A percentile compares a stretch with the other conserved stretches of the same genome.
These are phyloP conservation scores for Aspergillus sp. DNA, from an alignment of 2,329 filamentous ascomycete species.

Conservation along the genomic window DNA sequence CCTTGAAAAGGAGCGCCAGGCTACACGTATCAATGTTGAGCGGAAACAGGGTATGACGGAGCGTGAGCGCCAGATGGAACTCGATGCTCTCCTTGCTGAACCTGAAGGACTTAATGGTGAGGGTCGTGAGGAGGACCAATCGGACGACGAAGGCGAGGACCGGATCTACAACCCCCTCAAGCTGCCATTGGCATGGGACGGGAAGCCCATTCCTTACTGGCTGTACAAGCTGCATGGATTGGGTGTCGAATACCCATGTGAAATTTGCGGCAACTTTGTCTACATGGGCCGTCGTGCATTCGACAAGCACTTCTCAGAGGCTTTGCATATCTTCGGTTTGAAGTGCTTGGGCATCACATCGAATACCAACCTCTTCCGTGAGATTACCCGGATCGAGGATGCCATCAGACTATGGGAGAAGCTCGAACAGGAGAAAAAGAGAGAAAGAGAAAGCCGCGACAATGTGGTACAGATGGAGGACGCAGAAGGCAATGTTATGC, in stretches of 20 bases:
- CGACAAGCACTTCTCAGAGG: conserved; percentile 97
- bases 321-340: conserved; percentile 83
- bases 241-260: conserved; percentile 89
- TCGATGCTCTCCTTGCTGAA: conserved; percentile 73
- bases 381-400: conserved; percentile 88
- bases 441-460: conserved; percentile 64
- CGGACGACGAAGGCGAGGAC: conserved; percentile 70
- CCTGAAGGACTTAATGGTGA: conserved; percentile 30
- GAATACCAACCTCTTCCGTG: conserved; percentile 81
- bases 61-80: conserved; percentile 84
- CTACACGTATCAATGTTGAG: conserved; percentile 91
- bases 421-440: conserved; percentile 77
- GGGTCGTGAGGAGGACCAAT: conserved; percentile 46
- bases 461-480: conserved; percentile 98
- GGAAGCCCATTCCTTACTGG: conserved; percentile 98
- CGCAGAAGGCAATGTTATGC: conserved; percentile 95
- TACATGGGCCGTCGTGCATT: conserved; percentile 95
- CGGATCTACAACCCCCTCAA: conserved; percentile 96
- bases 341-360: conserved; percentile 84
- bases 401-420: conserved; percentile 86
- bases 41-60: conserved; percentile 97
- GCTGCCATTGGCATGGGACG: conserved; percentile 91
- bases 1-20: conserved; percentile 79
- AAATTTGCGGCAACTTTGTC: conserved; percentile 97
- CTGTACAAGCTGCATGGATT: conserved; percentile 93